Conservation (phyloP, 805 yeast genomes). For the Yueomyces sinensis region DNA sequence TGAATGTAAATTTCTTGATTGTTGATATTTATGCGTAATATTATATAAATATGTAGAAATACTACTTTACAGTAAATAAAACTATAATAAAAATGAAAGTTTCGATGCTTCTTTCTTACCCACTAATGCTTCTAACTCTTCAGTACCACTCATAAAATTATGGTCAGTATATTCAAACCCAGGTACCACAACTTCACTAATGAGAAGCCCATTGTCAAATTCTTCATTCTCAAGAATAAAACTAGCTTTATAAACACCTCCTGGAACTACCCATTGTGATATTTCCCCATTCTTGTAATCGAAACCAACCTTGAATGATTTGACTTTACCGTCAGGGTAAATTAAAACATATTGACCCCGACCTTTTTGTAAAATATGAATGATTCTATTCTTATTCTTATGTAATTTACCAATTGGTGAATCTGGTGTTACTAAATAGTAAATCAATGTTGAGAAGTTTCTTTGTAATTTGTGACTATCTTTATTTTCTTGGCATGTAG, state of each 20-base stretch:
- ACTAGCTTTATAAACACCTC: constrained; percentile 45
- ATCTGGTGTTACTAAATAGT: constrained; percentile 38
- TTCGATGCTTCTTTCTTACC: constrained; percentile 27
- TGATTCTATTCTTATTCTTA: constrained; percentile 36
- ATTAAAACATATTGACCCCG: constrained; percentile 42
- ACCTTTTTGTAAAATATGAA: constrained; percentile 43
- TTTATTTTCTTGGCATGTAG: neutral
- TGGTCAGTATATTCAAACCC: constrained; percentile 48
- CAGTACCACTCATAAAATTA: constrained; percentile 27
- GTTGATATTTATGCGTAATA: too few species aligned
- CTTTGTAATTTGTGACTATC: constrained; percentile 14
- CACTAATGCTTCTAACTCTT: constrained; percentile 23
- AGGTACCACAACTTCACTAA: constrained; percentile 48
- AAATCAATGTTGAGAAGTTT: constrained; percentile 37
- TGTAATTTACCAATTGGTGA: constrained; percentile 40
- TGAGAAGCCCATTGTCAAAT: constrained; percentile 29
- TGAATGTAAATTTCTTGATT: too few species aligned
- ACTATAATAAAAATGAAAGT: constrained; percentile 26
- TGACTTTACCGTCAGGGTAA: constrained; percentile 36
- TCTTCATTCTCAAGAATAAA: constrained; percentile 31
- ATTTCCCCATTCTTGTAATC: constrained; percentile 34
- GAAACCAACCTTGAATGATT: constrained; percentile 41
- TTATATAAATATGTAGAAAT: too few species aligned
- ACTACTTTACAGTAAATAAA: too few species aligned
- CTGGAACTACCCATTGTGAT: constrained; percentile 53